Conservation (phyloP, 164 flowering plant genomes). For the Houttuynia cordata region DNA sequence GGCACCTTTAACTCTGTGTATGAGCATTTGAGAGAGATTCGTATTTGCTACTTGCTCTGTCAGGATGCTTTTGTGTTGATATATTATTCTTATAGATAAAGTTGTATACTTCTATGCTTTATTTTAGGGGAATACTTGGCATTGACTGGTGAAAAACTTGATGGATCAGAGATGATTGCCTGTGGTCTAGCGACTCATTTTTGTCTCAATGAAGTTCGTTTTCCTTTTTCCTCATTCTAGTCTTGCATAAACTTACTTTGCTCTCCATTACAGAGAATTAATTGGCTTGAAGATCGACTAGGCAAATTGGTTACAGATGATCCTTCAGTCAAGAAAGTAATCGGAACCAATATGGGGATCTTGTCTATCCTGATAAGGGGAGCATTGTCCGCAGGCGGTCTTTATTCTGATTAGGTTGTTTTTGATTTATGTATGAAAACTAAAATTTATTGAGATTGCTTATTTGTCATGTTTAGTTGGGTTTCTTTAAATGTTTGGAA, state of each 20-base stretch:
- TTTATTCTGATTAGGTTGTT: background rate
- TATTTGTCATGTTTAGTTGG: background rate
- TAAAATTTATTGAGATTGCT: background rate
- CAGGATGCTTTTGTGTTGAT: no score
- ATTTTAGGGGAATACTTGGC: conserved; percentile 85
- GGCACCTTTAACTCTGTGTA: no score
- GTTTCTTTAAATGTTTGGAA: background rate
- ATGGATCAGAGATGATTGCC: conserved; percentile 92
- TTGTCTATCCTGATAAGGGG: conserved; percentile 57
- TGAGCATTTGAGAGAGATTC: no score
- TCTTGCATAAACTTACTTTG: background rate
- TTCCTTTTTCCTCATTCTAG: background rate
- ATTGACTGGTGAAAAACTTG: conserved; percentile 82
- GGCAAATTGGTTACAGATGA: conserved; percentile 73
- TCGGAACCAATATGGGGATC: conserved; percentile 64
- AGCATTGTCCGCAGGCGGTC: conserved; percentile 57
- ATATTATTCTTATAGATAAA: no score
- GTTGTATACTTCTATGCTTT: background rate
- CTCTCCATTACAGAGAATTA: conserved; percentile 41
- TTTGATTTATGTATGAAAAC: background rate
- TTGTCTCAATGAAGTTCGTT: conserved; percentile 51
- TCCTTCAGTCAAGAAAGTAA: conserved; percentile 49
- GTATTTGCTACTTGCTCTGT: no score
- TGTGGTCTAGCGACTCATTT: conserved; percentile 90
- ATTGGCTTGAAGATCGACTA: conserved; percentile 64